phyloP scores from a whole-genome alignment of 257 asterid genomes.

The Ophiorrhiza pumila region DNA sequence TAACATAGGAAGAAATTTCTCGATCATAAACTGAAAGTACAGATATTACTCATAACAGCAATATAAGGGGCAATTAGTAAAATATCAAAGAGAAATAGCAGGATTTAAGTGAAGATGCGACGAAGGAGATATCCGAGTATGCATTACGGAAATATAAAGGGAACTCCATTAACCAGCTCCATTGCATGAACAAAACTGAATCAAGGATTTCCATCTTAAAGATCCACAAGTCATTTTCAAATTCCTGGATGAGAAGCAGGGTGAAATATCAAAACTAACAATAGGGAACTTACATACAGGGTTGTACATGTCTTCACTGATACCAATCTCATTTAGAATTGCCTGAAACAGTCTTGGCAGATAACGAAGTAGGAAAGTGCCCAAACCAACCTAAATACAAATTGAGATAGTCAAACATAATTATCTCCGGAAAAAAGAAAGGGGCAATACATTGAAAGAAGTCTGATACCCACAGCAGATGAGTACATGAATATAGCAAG shows the following conservation, averaged over 20 bases:
- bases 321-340: slow-evolving; percentile 57
- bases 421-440: neutral
- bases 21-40: neutral
- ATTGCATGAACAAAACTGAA: slow-evolving; percentile 5
- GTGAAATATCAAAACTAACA: slow-evolving; percentile 20
- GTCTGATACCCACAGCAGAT: slow-evolving; percentile 55
- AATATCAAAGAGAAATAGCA: neutral
- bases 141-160: neutral
- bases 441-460: slow-evolving; percentile 14
- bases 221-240: slow-evolving; percentile 13
- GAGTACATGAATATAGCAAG: slow-evolving; percentile 73
- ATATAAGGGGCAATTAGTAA: neutral
- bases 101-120: neutral
- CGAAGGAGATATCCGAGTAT: slow-evolving; percentile 4
- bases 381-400: slow-evolving; percentile 70
- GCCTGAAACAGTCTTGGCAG: slow-evolving; percentile 50
- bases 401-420: slow-evolving; percentile 5
- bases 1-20: slow-evolving; percentile 14
- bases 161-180: neutral
- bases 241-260: slow-evolving; percentile 7
- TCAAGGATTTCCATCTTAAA: slow-evolving; percentile 3
- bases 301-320: slow-evolving; percentile 77
- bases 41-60: neutral
- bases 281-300: slow-evolving; percentile 89
- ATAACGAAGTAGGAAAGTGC: slow-evolving; percentile 62